A percentile compares a stretch with the other conserved stretches of the same genome.
Evolutionary conservation across 441 rosid species (phyloP).

Genomic region (Melastoma candidum): DNA sequence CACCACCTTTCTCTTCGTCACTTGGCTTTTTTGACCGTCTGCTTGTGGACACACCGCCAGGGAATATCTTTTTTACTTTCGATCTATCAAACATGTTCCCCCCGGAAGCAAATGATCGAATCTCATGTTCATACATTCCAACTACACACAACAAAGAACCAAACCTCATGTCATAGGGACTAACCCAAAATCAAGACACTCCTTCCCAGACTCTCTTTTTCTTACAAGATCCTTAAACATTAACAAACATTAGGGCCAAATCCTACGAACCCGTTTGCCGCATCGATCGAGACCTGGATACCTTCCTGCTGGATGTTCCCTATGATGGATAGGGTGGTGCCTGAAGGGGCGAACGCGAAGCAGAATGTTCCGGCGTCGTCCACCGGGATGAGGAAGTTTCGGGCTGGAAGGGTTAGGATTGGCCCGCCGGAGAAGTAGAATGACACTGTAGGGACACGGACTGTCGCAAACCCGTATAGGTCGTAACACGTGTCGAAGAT

Average conservation of each 20-base stretch:
- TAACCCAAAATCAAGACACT: slow-evolving; percentile 22
- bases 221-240: slow-evolving; percentile 1
- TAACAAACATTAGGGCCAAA: slow-evolving; percentile 89
- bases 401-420: slow-evolving; percentile 73
- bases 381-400: slow-evolving; percentile 80
- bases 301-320: slow-evolving; percentile 98
- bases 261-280: slow-evolving; percentile 86
- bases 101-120: too few relatives aligned
- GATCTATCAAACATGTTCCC: too few relatives aligned
- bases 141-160: too few relatives aligned
- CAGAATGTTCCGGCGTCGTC: slow-evolving; percentile 79
- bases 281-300: slow-evolving; percentile 84
- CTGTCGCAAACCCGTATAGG: slow-evolving; percentile 52
- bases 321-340: slow-evolving; percentile 66
- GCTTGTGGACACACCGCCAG: too few relatives aligned
- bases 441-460: slow-evolving; percentile 84
- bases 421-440: slow-evolving; percentile 80
- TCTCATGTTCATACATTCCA: too few relatives aligned
- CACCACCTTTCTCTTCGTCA: too few relatives aligned
- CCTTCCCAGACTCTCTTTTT: background rate
- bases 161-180: background rate
- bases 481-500: slow-evolving; percentile 91
- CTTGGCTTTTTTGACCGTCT: too few relatives aligned
- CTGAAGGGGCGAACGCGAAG: slow-evolving; percentile 77
- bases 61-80: too few relatives aligned